These are phyloP conservation scores for Paratrypanosoma confusum DNA, from an alignment of 208 protist genomes.

Conservation along the genomic window DNA sequence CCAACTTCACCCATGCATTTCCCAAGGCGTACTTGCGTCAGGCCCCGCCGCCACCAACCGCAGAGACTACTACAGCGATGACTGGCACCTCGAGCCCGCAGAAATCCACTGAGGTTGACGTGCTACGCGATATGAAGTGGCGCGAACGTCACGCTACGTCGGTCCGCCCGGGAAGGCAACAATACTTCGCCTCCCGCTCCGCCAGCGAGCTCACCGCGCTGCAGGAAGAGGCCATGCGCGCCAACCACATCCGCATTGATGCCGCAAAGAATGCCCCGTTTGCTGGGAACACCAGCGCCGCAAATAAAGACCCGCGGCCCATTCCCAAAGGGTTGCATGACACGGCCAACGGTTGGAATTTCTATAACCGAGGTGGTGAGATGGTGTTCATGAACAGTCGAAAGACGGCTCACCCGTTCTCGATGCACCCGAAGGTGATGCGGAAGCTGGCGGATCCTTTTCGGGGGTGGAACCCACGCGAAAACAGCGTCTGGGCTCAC, in stretches of 20 bases:
- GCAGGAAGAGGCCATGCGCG: constrained; percentile 36
- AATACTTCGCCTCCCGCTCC: constrained; percentile 13
- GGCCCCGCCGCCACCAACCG: constrained; percentile 13
- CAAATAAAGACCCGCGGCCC: constrained; percentile 61
- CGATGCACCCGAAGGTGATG: constrained; percentile 81
- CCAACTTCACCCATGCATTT: constrained; percentile 47
- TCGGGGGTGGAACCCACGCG: constrained; percentile 57
- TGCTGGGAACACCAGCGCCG: constrained; percentile 14
- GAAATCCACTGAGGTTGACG: too few relatives aligned
- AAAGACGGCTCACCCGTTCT: constrained; percentile 45
- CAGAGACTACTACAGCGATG: too few relatives aligned
- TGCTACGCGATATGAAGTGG: too few relatives aligned
- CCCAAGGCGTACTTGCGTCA: constrained; percentile 33
- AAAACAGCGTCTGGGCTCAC: constrained; percentile 75
- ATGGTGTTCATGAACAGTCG: constrained; percentile 73
- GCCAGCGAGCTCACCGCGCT: constrained; percentile 33
- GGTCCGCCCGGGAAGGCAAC: constrained; percentile 14
- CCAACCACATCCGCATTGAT: too few relatives aligned
- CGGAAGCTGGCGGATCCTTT: constrained; percentile 58
- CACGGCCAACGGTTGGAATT: constrained; percentile 73
- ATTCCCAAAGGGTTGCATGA: constrained; percentile 74
- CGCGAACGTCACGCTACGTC: too few relatives aligned
- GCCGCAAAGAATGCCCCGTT: too few relatives aligned
- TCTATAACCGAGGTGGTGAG: constrained; percentile 67
- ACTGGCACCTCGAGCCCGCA: too few relatives aligned